Evolutionary conservation across 306 rosid species (phyloP).

Genomic region (Albizia julibrissin): DNA sequence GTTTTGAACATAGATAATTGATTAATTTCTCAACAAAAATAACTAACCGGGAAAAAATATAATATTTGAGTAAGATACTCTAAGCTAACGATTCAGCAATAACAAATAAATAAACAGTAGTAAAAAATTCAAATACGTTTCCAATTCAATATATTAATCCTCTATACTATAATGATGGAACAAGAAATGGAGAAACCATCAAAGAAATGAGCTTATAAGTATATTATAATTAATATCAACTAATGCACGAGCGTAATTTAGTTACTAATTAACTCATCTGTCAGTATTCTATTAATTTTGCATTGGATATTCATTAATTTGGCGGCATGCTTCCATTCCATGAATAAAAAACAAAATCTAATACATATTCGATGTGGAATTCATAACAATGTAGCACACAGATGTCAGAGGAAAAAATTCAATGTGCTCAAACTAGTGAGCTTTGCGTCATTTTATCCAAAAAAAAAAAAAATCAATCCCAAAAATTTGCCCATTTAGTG

Average conservation of each 20-base stretch:
- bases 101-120: background rate
- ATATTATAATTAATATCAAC: background rate
- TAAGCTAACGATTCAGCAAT: background rate
- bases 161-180: background rate
- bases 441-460: no score
- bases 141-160: background rate
- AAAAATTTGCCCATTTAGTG: no score
- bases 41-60: background rate
- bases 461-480: no score
- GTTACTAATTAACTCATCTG: no score
- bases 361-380: no score
- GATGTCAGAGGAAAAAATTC: no score
- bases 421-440: no score
- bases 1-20: background rate
- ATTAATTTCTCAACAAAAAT: background rate
- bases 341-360: no score
- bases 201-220: background rate
- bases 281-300: no score
- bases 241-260: background rate
- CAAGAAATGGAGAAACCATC: background rate
- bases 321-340: no score
- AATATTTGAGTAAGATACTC: background rate
- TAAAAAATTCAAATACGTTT: background rate
- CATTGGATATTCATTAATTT: no score
- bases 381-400: no score